A percentile compares a stretch with the other conserved stretches of the same genome.
Evolutionary conservation across 148 eudicot genomes (phyloP).

Genomic region (Rhododendron henanense): DNA sequence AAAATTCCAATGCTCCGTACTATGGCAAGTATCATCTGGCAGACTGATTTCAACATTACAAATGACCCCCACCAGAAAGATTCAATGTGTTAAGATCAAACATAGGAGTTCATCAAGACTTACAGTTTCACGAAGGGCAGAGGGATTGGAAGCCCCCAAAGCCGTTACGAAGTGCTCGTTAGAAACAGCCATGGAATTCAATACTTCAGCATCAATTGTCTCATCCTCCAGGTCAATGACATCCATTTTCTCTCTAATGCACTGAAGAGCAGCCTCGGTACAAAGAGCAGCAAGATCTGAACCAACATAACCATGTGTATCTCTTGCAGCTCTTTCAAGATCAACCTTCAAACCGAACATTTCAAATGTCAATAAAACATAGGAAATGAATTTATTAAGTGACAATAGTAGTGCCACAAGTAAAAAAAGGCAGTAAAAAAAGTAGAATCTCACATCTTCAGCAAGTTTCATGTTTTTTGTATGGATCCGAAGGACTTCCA

Average conservation of each 20-base stretch:
- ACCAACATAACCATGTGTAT: conserved; percentile 40
- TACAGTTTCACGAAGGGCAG: conserved; percentile 40
- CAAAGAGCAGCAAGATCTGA: conserved; percentile 33
- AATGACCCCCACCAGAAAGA: not conserved
- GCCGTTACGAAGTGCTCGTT: conserved; percentile 36
- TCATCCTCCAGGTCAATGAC: conserved; percentile 32
- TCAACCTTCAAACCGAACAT: conserved; percentile 22
- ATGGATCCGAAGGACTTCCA: conserved; percentile 3
- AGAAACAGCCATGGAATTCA: conserved; percentile 39
- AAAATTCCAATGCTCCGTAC: not conserved
- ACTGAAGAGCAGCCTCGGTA: not conserved
- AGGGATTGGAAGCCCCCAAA: conserved; percentile 28
- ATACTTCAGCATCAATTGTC: conserved; percentile 31
- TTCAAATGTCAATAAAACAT: not conserved
- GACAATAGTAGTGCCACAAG: not conserved
- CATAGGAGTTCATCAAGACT: not conserved
- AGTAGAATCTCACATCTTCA: not conserved
- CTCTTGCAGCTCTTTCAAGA: conserved; percentile 28
- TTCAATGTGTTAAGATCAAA: not conserved
- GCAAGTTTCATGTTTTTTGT: not conserved
- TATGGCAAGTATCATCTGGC: not conserved
- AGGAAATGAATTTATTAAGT: not conserved
- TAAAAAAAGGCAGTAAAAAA: not conserved
- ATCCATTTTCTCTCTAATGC: conserved; percentile 2
- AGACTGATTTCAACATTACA: not conserved